Evolutionary conservation across 2,329 filamentous ascomycete genomes (phyloP), one percentile per base, ranked within the genome.

Genomic region (Zymoseptoria ardabiliae): DNA sequence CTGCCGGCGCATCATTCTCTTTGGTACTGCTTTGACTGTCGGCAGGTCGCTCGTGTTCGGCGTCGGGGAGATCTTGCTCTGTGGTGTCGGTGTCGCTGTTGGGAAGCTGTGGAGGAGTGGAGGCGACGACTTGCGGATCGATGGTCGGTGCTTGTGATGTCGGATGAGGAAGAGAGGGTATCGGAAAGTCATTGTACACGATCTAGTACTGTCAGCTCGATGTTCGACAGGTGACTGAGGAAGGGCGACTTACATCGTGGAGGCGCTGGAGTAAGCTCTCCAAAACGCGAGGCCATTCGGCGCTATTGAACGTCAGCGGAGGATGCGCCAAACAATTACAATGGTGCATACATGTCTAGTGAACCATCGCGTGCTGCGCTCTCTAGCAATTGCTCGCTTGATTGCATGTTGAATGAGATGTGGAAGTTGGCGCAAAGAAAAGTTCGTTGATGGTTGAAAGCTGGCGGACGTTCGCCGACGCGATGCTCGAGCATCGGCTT

Each of bases 111-210:
- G 68, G 69, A 50, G 71, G 69, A 8, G 68, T 69, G 2, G 67
- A 68, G 52, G 67, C 68, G 35, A 72, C 66, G 19, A 72, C 65
- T 58, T 71, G 67, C 4, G 70, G 68, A 53, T 73, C 69, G 57
- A 70, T 65, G 10, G 75, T 77, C 60, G 72, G 72, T 59, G 73
- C 76, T 62, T 71, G 74, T 60, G 76, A 70, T 57, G 77, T 70
- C 66, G 76, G 69, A 61, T 75, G 73, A 50, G 77, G 80, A 56
- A 84, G 74, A 56, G 77, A 79, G 10, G 89, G 89, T 66, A 88
- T 86, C 50, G 89, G 85, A 68, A 96, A 96, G 56, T 87, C 86
- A 71, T 85, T 81, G 73, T 84, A 82, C 49, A 89, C 83, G 66
- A 91, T 93, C 90, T 95, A 51, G 30, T 20, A 50, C 53, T 5